These are phyloP conservation scores for Hirsutella thompsonii DNA, from an alignment of 2,329 filamentous ascomycete species.

Conservation along the genomic window DNA sequence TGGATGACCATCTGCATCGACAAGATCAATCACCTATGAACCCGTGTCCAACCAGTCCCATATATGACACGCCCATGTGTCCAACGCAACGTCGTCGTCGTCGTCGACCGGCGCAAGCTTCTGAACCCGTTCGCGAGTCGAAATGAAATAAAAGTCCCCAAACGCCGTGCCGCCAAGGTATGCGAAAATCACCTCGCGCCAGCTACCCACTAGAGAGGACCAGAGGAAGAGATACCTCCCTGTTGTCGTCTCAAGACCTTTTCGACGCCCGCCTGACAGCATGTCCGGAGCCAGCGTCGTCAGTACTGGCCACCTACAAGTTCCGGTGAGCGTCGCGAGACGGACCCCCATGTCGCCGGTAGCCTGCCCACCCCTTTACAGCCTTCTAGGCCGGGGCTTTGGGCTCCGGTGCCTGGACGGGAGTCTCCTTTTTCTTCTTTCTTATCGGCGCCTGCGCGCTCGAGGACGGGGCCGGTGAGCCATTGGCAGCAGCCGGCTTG, in stretches of 20 bases:
- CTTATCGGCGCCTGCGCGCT: slow-evolving; percentile 7
- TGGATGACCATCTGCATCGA: too few relatives aligned
- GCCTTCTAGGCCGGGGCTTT: slow-evolving; percentile 11
- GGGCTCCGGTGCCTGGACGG: slow-evolving; percentile 12
- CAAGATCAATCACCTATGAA: too few relatives aligned
- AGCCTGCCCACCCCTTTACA: neutral
- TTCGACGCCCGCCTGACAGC: neutral
- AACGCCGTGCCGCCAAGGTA: slow-evolving; percentile 2
- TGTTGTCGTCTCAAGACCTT: neutral
- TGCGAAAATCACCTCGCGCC: neutral
- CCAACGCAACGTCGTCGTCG: neutral
- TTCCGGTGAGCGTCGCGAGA: neutral
- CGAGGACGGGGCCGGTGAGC: slow-evolving; percentile 8
- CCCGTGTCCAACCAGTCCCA: too few relatives aligned
- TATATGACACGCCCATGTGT: too few relatives aligned
- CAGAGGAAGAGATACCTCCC: too few relatives aligned
- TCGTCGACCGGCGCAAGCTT: neutral
- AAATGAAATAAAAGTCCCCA: neutral
- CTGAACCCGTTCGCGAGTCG: neutral
- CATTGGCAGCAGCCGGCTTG: slow-evolving; percentile 2
- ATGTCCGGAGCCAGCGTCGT: neutral
- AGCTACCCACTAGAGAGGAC: neutral
- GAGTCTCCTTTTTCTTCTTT: slow-evolving; percentile 11
- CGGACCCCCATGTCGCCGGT: neutral
- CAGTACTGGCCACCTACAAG: neutral